These are phyloP conservation scores for Reticulascus tulasneorum DNA, from an alignment of 2,329 filamentous ascomycete genomes.

Conservation along the genomic window DNA sequence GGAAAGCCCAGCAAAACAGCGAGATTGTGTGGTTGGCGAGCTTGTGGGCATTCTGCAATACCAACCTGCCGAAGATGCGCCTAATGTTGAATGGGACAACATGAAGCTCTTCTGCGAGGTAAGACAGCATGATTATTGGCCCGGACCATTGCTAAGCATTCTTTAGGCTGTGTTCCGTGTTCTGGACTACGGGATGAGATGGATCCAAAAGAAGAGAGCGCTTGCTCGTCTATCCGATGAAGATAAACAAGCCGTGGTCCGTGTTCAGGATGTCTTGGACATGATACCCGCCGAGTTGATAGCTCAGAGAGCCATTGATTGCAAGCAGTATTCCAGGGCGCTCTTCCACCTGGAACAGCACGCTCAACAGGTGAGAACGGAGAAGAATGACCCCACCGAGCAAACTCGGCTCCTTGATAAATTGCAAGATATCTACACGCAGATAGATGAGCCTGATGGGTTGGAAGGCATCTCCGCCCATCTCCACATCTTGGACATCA, in stretches of 20 bases:
- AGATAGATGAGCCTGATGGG: constrained; percentile 96
- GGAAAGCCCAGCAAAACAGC: constrained; percentile 54
- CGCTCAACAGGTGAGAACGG: constrained; percentile 51
- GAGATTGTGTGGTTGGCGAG: constrained; percentile 65
- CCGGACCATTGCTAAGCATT: not conserved
- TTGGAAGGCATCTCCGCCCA: constrained; percentile 91
- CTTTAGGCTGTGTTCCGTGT: constrained; percentile 78
- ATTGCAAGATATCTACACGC: constrained; percentile 89
- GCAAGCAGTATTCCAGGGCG: constrained; percentile 86
- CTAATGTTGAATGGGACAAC: constrained; percentile 65
- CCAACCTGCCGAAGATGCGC: constrained; percentile 44
- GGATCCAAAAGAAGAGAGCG: constrained; percentile 73
- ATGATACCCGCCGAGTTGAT: constrained; percentile 70
- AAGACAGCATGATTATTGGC: constrained; percentile 32
- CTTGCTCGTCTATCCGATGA: constrained; percentile 19
- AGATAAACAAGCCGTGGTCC: constrained; percentile 46
- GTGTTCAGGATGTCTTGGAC: constrained; percentile 48
- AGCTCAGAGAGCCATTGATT: constrained; percentile 84
- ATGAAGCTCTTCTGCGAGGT: constrained; percentile 86
- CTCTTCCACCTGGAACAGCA: constrained; percentile 94
- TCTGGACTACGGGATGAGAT: constrained; percentile 86
- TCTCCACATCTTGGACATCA: constrained; percentile 79
- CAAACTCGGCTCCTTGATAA: constrained; percentile 68
- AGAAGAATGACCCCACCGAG: constrained; percentile 44
- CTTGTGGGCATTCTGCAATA: constrained; percentile 70